Base-by-base conservation (phyloP, 176 grass and related monocot species). In the Saccharum officinarum region DNA sequence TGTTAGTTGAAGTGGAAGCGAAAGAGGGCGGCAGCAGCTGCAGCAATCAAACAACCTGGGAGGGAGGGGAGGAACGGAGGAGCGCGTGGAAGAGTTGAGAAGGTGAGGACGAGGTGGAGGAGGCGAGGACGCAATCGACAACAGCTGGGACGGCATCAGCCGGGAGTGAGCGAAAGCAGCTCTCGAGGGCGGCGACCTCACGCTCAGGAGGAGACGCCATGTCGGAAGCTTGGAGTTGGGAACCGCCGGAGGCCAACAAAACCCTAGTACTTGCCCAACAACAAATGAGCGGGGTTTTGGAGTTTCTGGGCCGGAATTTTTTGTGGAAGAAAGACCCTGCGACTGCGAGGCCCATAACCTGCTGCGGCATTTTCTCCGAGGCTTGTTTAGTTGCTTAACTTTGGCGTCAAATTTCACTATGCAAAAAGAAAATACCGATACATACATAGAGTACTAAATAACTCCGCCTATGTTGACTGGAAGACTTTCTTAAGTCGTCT, bases 51-150 rank as follows among this genome's bases (percentile, higher is more conserved):
- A 42, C 41, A 9, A 86, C 95, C 90, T 89, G 37, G 39, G 77
- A 59, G 49, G 70, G 15, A 23, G 80, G 78, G 40, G 90, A 90
- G 64, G 76, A 88, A 63, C 82, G 57, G 54, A 98, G 87, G 78
- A 98, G 92, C 23, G 86, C 88, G 75, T 76, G 83, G 91, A 95
- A 95, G 87, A 98, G 89, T 26, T 77, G 61, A 62, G 77, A 69
- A 69, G 91, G 26, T 4, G 92, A 82, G 72, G 87, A 15, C 62
- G 37, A 50, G 11, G 85, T 67, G 65, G 88, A 90, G 47, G 95
- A 93, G 6, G 89, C 87, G 31, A 95, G 77, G 12, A 98, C 91
- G 75, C 92, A 98, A 85, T 98, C 91, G 60, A 98, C 86, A 69
- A 98, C 83, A 5, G 91, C 87, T 44, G 93, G 77, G 18, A 90